Evolutionary conservation across 208 protist species (phyloP).

Genomic region (Crithidia acanthocephali): DNA sequence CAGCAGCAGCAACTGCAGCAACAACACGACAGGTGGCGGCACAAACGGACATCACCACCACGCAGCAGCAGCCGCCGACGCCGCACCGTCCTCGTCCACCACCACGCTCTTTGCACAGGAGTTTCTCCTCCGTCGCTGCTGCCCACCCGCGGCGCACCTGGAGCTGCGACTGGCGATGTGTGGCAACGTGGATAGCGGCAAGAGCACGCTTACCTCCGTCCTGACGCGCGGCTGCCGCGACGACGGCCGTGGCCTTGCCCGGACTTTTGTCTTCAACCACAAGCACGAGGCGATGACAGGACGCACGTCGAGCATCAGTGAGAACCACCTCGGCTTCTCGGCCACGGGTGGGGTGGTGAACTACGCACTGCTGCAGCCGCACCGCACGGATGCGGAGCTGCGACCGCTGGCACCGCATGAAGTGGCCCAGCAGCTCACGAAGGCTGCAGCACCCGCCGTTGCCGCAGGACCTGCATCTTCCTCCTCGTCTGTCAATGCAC

Average conservation of each 20-base stretch:
- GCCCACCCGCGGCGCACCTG: conserved; percentile 52
- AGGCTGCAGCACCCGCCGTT: not conserved
- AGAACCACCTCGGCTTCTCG: conserved; percentile 97
- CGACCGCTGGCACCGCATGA: conserved; percentile 20
- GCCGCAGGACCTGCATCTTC: not conserved
- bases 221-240: conserved; percentile 91
- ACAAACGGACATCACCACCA: too few relatives aligned
- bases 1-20: conserved; percentile 16
- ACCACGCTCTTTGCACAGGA: conserved; percentile 63
- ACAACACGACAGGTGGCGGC: too few relatives aligned
- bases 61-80: too few relatives aligned
- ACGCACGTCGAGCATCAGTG: conserved; percentile 95
- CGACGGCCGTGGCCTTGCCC: conserved; percentile 86
- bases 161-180: conserved; percentile 92
- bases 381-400: conserved; percentile 16
- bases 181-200: conserved; percentile 94
- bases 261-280: conserved; percentile 94
- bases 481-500: not conserved
- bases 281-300: conserved; percentile 96
- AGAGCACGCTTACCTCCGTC: conserved; percentile 92
- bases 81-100: not conserved
- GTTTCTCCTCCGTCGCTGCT: conserved; percentile 69
- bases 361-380: conserved; percentile 49
- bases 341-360: conserved; percentile 93
- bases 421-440: conserved; percentile 11